Conservation (phyloP, 1,139 yeast species). For the Candida sp. region DNA sequence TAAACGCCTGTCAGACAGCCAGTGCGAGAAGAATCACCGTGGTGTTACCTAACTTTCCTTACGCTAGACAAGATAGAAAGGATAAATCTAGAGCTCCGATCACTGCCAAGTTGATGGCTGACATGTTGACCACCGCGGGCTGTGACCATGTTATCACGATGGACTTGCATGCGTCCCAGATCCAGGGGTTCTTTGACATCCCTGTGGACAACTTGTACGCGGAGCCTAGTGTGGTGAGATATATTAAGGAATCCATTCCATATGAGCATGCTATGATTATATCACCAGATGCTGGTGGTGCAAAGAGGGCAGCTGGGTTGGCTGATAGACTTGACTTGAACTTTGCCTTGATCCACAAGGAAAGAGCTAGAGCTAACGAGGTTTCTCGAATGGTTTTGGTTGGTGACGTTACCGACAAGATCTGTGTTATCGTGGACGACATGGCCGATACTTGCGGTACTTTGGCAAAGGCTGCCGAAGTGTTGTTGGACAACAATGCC, state of each 20-base stretch:
- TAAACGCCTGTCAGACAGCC: slow-evolving; percentile 80
- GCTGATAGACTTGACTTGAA: slow-evolving; percentile 79
- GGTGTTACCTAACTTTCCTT: slow-evolving; percentile 80
- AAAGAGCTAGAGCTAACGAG: slow-evolving; percentile 80
- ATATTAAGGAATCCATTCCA: slow-evolving; percentile 58
- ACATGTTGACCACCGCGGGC: slow-evolving; percentile 77
- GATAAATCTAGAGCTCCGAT: slow-evolving; percentile 85
- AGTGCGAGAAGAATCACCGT: slow-evolving; percentile 83
- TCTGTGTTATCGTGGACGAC: slow-evolving; percentile 77
- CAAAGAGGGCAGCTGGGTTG: slow-evolving; percentile 79
- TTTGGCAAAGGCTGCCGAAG: slow-evolving; percentile 76
- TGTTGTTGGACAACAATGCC: slow-evolving; percentile 65
- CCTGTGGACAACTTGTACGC: slow-evolving; percentile 86
- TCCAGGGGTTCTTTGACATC: slow-evolving; percentile 81
- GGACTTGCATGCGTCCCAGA: slow-evolving; percentile 87
- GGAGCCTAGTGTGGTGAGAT: slow-evolving; percentile 75
- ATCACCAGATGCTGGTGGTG: slow-evolving; percentile 90
- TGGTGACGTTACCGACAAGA: slow-evolving; percentile 75
- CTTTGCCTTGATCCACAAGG: slow-evolving; percentile 83
- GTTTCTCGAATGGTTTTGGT: slow-evolving; percentile 77
- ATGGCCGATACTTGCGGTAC: slow-evolving; percentile 92
- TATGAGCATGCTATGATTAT: slow-evolving; percentile 54
- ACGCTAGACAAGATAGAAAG: slow-evolving; percentile 84
- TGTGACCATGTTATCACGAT: slow-evolving; percentile 82
- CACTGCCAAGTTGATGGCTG: slow-evolving; percentile 80